Evolutionary conservation across 352 stramenopile species (phyloP).

Genomic region (Globisporangium echinulatum): DNA sequence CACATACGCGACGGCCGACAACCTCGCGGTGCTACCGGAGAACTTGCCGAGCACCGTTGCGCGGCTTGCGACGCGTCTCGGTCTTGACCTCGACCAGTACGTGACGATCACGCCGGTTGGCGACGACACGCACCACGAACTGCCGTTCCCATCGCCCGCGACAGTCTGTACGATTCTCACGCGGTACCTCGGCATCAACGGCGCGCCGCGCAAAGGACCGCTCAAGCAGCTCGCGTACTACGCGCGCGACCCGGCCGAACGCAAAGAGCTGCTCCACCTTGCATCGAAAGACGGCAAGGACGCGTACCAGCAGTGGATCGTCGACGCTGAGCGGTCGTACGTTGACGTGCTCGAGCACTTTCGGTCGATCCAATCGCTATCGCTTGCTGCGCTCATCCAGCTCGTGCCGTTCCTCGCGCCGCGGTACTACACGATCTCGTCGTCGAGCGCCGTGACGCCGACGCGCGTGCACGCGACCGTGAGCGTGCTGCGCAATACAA

Average conservation of each 20-base stretch:
- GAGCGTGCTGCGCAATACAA: conserved; percentile 84
- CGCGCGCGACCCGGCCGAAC: conserved; percentile 48
- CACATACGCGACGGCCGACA: conserved; percentile 93
- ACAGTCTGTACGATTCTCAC: conserved; percentile 90
- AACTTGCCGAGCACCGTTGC: conserved; percentile 83
- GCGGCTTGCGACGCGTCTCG: conserved; percentile 70
- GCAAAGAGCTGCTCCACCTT: conserved; percentile 44
- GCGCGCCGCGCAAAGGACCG: conserved; percentile 74
- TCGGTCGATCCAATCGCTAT: conserved; percentile 43
- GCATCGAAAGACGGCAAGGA: conserved; percentile 87
- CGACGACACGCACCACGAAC: conserved; percentile 42
- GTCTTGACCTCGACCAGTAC: conserved; percentile 88
- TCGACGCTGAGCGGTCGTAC: conserved; percentile 88
- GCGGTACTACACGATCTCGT: conserved; percentile 98
- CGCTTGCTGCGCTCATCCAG: conserved; percentile 84
- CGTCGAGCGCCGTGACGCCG: conserved; percentile 89
- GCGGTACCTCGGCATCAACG: conserved; percentile 93
- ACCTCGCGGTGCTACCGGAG: conserved; percentile 90
- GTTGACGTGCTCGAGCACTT: conserved; percentile 88
- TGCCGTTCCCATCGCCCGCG: conserved; percentile 94
- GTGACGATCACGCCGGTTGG: conserved; percentile 71
- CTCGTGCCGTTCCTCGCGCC: conserved; percentile 91
- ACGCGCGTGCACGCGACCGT: conserved; percentile 93
- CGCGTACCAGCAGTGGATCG: conserved; percentile 92
- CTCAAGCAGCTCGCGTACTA: conserved; percentile 83